phyloP scores from a whole-genome alignment of 1,139 yeast species.

The Candida labiduridarum region DNA sequence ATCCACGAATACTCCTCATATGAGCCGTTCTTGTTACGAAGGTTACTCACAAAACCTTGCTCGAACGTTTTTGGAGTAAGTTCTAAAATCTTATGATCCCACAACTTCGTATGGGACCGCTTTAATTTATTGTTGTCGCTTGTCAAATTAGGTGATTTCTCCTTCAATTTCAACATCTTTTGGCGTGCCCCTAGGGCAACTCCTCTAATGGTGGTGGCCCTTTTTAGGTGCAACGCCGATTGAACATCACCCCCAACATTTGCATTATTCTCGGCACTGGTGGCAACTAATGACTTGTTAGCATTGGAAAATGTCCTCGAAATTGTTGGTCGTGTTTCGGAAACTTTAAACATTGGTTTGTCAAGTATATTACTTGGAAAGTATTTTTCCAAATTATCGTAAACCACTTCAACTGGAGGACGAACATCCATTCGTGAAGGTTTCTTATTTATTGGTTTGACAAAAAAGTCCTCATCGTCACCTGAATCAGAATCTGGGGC shows the following conservation, averaged over 20 bases:
- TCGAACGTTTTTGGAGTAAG: constrained; percentile 76
- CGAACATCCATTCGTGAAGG: constrained; percentile 52
- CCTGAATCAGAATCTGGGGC: neutral
- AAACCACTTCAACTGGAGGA: constrained; percentile 94
- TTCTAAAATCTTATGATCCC: constrained; percentile 95
- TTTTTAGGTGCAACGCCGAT: constrained; percentile 54
- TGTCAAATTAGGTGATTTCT: constrained; percentile 15
- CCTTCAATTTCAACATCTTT: constrained; percentile 49
- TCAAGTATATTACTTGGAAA: constrained; percentile 97
- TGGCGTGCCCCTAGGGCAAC: constrained; percentile 86
- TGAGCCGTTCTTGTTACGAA: constrained; percentile 62
- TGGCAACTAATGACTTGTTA: constrained; percentile 36
- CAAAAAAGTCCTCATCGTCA: constrained; percentile 27
- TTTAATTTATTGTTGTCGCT: constrained; percentile 35
- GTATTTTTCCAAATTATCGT: constrained; percentile 85
- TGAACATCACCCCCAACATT: constrained; percentile 28
- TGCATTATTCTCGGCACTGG: neutral
- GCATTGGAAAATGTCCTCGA: constrained; percentile 53
- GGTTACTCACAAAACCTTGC: constrained; percentile 57
- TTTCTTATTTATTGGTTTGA: constrained; percentile 24
- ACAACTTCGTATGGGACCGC: constrained; percentile 88
- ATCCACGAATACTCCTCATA: constrained; percentile 95
- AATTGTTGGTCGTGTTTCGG: constrained; percentile 45
- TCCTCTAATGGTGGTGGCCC: constrained; percentile 82
- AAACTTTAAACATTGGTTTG: constrained; percentile 87